Base-by-base conservation (phyloP, 129 eudicot genomes). In the Chrysanthemum seticuspe region DNA sequence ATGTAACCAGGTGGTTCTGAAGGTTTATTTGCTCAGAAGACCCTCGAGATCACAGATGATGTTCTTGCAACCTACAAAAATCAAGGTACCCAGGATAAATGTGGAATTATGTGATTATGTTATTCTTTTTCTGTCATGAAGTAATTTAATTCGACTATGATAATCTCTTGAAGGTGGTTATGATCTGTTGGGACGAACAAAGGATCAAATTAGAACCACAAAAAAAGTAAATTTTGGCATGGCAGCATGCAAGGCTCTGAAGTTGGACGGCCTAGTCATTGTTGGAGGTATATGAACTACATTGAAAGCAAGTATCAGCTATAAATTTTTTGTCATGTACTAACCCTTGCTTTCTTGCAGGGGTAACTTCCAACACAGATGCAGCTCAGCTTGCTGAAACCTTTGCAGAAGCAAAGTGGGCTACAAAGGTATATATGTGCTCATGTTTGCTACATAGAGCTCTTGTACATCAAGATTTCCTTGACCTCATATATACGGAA, bases 341-440 rank as follows among this genome's bases (percentile, higher is more conserved):
- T 67, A 60, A 82, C 76, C 14, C 44, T 23, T 71, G 60, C 71
- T 74, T 70, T 44, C 75, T 67, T 84, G 79, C 78, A 94, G 99
- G 99, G 73, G 99, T 95, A 21, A 90, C 99, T 44, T 95, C 99
- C 75, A 95, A 95, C 83, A 95, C 99, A 9, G 99, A 95, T 83
- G 99, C 99, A 76, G 99, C 97, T 74, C 97, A 90, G 78, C 99
- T 95, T 81, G 99, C 99, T 56, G 99, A 95, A 81, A 88, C 91
- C 40, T 95, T 95, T 85, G 99, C 96, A 45, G 99, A 88, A 83
- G 88, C 89, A 56, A 88, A 90, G 77, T 95, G 99, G 84, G 52
- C 87, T 10, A 95, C 99, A 31, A 95, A 90, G 91, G 99, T 88
- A 74, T 56, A 47, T 65, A 6, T 31, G 45, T 50, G 56, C 54